Percentiles rank a stretch among this genome's conserved stretches.
These are phyloP conservation scores for Penicillium coprophilum DNA, from an alignment of 495 filamentous ascomycete species.

Conservation along the genomic window DNA sequence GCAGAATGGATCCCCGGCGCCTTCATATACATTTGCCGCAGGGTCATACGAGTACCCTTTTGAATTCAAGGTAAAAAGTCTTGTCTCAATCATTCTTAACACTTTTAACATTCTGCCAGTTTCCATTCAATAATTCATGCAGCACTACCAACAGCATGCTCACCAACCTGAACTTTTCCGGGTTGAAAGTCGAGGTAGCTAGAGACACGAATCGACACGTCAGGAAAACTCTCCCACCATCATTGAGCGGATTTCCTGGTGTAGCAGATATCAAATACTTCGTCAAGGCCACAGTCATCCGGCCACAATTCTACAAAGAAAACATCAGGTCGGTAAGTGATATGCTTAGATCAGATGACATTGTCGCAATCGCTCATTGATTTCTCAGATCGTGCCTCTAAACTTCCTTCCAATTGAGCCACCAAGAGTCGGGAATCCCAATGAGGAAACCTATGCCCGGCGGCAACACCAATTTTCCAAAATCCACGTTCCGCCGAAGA, in stretches of 20 bases:
- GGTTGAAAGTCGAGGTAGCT: constrained; percentile 58
- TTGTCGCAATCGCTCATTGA: constrained; percentile 7
- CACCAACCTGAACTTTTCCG: constrained; percentile 55
- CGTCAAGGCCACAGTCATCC: constrained; percentile 83
- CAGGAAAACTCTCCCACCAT: constrained; percentile 84
- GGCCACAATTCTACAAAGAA: constrained; percentile 80
- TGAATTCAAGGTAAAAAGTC: constrained; percentile 67
- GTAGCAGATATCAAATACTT: constrained; percentile 91
- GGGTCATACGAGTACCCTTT: constrained; percentile 90
- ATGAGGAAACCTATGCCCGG: constrained; percentile 80
- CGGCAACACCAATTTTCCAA: constrained; percentile 72
- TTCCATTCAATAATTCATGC: constrained; percentile 92
- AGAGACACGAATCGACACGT: constrained; percentile 63
- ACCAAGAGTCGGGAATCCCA: constrained; percentile 63
- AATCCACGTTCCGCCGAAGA: constrained; percentile 40
- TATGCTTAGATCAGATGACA: constrained; percentile 1
- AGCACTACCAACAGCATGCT: constrained; percentile 57
- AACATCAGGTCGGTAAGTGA: constrained; percentile 66
- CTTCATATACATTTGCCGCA: constrained; percentile 63
- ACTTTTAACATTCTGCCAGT: constrained; percentile 31
- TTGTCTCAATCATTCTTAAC: background rate
- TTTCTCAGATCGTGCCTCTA: constrained; percentile 54
- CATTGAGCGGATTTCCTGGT: constrained; percentile 74
- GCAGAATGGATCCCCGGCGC: constrained; percentile 40
- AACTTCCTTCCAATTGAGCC: constrained; percentile 93